These are phyloP conservation scores for Salmacisia buchloeana DNA, from an alignment of 1,284 basidiomycete species.

Conservation along the genomic window DNA sequence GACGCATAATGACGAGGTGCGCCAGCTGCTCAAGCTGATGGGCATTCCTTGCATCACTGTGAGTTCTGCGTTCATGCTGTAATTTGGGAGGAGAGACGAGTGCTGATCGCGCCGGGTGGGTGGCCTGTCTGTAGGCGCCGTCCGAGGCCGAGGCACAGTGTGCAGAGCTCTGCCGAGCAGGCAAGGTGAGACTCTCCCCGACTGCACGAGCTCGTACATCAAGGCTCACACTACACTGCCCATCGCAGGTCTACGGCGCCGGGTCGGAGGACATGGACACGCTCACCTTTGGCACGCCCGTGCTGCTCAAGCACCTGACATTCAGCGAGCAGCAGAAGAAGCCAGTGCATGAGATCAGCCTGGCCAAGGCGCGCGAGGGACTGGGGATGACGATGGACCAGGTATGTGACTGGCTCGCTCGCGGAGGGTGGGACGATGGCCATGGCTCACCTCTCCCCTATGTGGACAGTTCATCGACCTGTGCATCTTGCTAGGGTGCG, in stretches of 20 bases:
- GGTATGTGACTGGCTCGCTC: constrained; percentile 52
- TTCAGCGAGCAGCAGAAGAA: constrained; percentile 98
- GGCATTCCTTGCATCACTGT: constrained; percentile 79
- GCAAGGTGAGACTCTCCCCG: constrained; percentile 72
- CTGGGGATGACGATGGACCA: constrained; percentile 86
- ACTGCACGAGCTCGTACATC: neutral
- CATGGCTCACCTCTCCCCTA: no score
- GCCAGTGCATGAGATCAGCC: constrained; percentile 88
- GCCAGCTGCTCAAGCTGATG: constrained; percentile 82
- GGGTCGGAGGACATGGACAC: constrained; percentile 99
- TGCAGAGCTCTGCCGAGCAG: constrained; percentile 89
- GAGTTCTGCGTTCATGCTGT: neutral
- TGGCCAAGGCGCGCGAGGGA: constrained; percentile 76
- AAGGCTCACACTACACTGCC: neutral
- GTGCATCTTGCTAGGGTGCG: constrained; percentile 93
- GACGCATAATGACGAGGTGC: constrained; percentile 94
- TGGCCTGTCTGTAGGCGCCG: constrained; percentile 65
- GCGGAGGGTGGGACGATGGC: no score
- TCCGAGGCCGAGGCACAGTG: constrained; percentile 99
- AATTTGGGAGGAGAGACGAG: neutral
- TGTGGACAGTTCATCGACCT: constrained; percentile 75
- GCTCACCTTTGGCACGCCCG: constrained; percentile 85
- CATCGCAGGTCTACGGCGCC: constrained; percentile 76
- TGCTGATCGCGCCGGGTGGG: no score
- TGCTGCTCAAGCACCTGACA: constrained; percentile 89